phyloP scores from a whole-genome alignment of 1,284 basidiomycete genomes.

The Porodaedalea pini region DNA sequence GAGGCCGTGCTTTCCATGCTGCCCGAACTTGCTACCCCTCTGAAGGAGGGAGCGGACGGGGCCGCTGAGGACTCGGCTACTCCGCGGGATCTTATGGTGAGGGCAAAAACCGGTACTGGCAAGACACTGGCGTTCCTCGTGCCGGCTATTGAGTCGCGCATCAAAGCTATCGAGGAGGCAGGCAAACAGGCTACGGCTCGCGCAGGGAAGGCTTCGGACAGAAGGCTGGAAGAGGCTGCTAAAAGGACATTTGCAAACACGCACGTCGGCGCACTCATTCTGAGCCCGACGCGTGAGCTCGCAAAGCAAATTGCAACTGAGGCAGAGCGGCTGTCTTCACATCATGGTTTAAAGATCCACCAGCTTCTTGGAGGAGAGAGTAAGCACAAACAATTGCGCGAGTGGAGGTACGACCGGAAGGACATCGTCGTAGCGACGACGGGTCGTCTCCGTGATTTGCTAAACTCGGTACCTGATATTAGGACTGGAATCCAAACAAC shows the following conservation, averaged over 20 bases:
- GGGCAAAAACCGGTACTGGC: constrained; percentile 91
- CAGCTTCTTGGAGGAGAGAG: constrained; percentile 81
- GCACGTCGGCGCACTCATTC: constrained; percentile 75
- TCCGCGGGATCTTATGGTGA: constrained; percentile 68
- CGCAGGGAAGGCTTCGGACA: constrained; percentile 37
- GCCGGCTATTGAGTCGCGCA: constrained; percentile 79
- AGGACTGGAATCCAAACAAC: constrained; percentile 51
- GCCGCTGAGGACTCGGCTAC: constrained; percentile 30
- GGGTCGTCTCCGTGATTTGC: constrained; percentile 81
- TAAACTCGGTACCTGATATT: constrained; percentile 62
- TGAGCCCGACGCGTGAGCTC: constrained; percentile 92
- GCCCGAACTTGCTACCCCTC: constrained; percentile 51
- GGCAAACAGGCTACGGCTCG: constrained; percentile 40
- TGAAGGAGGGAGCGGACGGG: constrained; percentile 23
- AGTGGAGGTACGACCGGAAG: constrained; percentile 61
- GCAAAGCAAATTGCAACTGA: constrained; percentile 93
- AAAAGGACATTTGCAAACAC: constrained; percentile 38
- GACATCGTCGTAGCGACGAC: constrained; percentile 95
- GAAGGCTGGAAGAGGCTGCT: constrained; percentile 31
- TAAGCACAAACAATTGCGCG: constrained; percentile 62
- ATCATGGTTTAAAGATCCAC: constrained; percentile 66
- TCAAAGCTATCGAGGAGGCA: constrained; percentile 45
- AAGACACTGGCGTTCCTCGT: constrained; percentile 92
- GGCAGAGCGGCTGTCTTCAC: constrained; percentile 66
- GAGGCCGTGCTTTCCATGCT: constrained; percentile 71